phyloP scores from a whole-genome alignment of 1,284 basidiomycete species.

The Pholiota adiposa region DNA sequence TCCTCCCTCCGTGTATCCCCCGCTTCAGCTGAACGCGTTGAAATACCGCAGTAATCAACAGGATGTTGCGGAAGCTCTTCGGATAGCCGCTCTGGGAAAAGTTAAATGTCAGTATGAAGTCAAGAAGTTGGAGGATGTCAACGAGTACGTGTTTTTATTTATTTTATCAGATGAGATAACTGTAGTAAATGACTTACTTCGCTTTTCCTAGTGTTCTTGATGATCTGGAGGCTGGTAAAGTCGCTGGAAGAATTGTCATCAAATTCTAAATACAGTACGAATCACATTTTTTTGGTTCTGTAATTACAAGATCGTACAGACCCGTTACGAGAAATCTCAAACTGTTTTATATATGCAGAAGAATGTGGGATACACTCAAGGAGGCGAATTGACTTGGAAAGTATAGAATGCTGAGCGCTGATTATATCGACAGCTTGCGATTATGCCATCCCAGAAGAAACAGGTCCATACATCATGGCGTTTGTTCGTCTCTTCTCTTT shows the following conservation, averaged over 20 bases:
- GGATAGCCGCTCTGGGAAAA: slow-evolving; percentile 65
- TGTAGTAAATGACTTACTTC: background rate
- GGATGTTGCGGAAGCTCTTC: slow-evolving; percentile 68
- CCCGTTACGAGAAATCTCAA: too few species aligned
- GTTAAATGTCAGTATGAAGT: slow-evolving; percentile 59
- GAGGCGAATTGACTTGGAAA: background rate
- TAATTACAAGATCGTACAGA: too few species aligned
- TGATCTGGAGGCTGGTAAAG: slow-evolving; percentile 36
- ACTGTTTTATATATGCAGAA: too few species aligned
- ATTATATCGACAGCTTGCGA: too few species aligned
- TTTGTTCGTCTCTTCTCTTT: slow-evolving; percentile 17
- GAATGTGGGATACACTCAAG: too few species aligned
- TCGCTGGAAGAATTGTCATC: slow-evolving; percentile 40
- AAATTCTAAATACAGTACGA: slow-evolving; percentile 24
- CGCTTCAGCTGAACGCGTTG: background rate
- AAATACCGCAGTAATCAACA: slow-evolving; percentile 50
- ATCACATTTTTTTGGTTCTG: too few species aligned
- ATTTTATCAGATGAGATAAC: too few species aligned
- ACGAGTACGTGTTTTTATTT: slow-evolving; percentile 36
- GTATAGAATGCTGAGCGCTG: too few species aligned
- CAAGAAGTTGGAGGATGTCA: slow-evolving; percentile 52
- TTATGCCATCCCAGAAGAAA: slow-evolving; percentile 3
- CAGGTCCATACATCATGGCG: slow-evolving; percentile 16
- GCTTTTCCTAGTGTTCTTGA: slow-evolving; percentile 39
- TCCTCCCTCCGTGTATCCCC: background rate